Base-by-base conservation (phyloP, 495 filamentous ascomycete genomes). In the Neurospora africana region DNA sequence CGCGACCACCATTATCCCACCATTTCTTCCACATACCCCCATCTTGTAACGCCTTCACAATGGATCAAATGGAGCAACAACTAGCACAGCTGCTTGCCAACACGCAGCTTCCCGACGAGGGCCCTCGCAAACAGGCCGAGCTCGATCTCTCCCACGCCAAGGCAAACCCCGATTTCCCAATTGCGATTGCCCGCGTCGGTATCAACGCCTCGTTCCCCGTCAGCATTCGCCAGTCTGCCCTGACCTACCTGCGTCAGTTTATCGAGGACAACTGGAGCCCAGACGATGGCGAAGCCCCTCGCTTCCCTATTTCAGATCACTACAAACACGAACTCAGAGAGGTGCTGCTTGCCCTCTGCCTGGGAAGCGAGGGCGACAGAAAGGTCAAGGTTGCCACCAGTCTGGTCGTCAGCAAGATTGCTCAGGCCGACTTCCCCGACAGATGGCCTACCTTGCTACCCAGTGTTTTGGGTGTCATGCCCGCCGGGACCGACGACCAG, bases 321-420 rank as follows among this genome's bases (percentile, higher is more conserved):
- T 87, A 89, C 72, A 97, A 97, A 81, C 85, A 87, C 27, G 87
- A 90, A 75, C 84, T 98, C 70, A 86, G 93, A 72, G 82, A 85
- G 35, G 82, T 83, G 30, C 80, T 98, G 53, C 84, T 99, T 21
- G 86, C 91, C 39, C 84, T 98, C 36, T 91, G 92, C 41, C 91
- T 94, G n/a, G 87, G 86, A 71, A 84, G 83, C 8, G 89, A 92
- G 68, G 89, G 90, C 6, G 91, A 97, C 77, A 87, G 93, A 74
- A 97, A 94, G 80, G 88, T 98, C 73, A 93, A 95, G 81, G 86
- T 87, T 30, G 90, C 91, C 7, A 92, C 95, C 35, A 95, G 86
- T 79, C 91, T 90, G 77, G 92, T 92, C n/a, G 93, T 98, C 70
- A 93, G 92, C 85, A 98, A 98, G 83, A 97, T 99, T 74, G 95